Conservation (phyloP, 495 filamentous ascomycete species). For the Penicillium silybi region DNA sequence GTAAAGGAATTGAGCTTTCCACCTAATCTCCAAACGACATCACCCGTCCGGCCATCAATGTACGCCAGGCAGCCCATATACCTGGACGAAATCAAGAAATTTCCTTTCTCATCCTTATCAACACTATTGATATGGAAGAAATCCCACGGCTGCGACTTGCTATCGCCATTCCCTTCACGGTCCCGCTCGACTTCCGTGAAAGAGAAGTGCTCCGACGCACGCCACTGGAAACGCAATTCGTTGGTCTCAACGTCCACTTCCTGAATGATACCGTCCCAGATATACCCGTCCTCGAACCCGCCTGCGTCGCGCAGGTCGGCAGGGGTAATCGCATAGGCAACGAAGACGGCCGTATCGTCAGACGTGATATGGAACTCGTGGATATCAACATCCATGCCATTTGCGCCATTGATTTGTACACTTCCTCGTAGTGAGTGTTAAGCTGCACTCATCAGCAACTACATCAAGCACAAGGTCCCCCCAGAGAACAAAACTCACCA, state of each 20-base stretch:
- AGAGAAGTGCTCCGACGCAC: conserved; percentile 37
- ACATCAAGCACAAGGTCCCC: not conserved
- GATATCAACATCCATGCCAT: conserved; percentile 29
- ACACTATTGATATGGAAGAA: conserved; percentile 48
- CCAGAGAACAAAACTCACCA: conserved; percentile 33
- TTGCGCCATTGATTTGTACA: conserved; percentile 36
- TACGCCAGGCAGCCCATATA: conserved; percentile 36
- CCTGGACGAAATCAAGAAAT: conserved; percentile 43
- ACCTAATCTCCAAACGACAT: conserved; percentile 40
- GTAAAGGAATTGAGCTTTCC: conserved; percentile 41
- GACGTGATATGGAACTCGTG: conserved; percentile 48
- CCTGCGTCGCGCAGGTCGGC: conserved; percentile 39
- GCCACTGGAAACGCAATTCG: conserved; percentile 39
- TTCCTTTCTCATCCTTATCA: conserved; percentile 37
- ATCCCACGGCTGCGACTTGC: conserved; percentile 34
- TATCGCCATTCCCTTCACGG: conserved; percentile 21
- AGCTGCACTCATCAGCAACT: conserved; percentile 26
- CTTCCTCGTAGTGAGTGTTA: conserved; percentile 45
- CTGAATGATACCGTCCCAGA: conserved; percentile 49
- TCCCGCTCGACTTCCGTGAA: conserved; percentile 23
- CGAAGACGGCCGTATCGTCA: conserved; percentile 49
- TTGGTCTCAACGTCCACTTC: conserved; percentile 46
- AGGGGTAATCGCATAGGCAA: conserved; percentile 41
- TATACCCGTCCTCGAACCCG: conserved; percentile 43
- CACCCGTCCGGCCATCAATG: conserved; percentile 29